Evolutionary conservation across 2,329 filamentous ascomycete genomes (phyloP).

Genomic region (Beauveria bassiana): DNA sequence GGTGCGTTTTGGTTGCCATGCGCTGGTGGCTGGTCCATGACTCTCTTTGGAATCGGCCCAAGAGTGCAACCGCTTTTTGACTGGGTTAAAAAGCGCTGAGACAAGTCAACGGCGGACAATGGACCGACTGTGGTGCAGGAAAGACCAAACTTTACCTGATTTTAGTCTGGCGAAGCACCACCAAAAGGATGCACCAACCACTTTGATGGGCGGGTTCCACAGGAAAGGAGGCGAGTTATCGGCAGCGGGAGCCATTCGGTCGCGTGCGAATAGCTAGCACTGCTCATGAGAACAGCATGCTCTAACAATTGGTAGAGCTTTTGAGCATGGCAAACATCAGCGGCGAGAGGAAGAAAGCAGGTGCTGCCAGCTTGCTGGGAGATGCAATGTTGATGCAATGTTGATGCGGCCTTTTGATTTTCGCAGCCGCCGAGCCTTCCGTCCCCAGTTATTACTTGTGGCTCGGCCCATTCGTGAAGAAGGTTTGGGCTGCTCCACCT

Average conservation of each 20-base stretch:
- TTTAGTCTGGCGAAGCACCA: background rate
- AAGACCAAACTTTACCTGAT: background rate
- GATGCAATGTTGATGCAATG: too few relatives aligned
- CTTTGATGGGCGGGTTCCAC: background rate
- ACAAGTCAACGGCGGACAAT: background rate
- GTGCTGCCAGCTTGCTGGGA: too few relatives aligned
- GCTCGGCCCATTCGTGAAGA: background rate
- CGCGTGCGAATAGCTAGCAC: too few relatives aligned
- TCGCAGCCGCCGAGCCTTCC: background rate
- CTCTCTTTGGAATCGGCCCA: background rate
- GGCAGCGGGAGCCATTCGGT: too few relatives aligned
- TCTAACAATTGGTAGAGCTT: too few relatives aligned
- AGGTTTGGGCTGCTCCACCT: background rate
- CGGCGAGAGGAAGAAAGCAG: too few relatives aligned
- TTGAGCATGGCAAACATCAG: too few relatives aligned
- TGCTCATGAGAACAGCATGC: too few relatives aligned
- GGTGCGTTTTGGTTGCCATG: background rate
- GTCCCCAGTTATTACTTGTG: constrained; percentile 2
- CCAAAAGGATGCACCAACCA: background rate
- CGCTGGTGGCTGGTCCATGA: too few relatives aligned
- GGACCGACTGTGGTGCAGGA: too few relatives aligned
- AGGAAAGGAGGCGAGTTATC: background rate
- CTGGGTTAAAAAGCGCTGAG: background rate
- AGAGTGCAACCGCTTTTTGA: background rate
- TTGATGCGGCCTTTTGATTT: background rate